These are phyloP conservation scores for Serendipita sp. DNA, from an alignment of 1,284 basidiomycete species.

Conservation along the genomic window DNA sequence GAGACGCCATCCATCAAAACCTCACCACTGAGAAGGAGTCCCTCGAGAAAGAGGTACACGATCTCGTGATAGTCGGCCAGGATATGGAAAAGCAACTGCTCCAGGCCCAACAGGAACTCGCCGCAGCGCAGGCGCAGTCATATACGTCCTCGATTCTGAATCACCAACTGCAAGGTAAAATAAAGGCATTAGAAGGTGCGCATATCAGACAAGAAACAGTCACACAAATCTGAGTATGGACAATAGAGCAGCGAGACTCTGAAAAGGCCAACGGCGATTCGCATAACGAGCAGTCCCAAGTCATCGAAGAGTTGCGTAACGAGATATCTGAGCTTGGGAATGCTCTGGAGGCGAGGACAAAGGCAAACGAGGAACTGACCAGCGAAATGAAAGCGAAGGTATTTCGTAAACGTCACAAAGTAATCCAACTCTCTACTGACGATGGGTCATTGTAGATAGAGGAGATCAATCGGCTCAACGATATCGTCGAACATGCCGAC, in stretches of 20 bases:
- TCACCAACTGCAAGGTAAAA: neutral
- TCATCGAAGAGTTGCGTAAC: neutral
- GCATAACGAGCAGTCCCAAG: neutral
- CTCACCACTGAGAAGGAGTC: neutral
- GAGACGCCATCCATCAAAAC: neutral
- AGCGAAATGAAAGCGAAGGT: neutral
- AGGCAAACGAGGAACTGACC: neutral
- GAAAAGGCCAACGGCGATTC: neutral
- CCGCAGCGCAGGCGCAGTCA: neutral
- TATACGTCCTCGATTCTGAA: neutral
- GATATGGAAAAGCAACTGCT: neutral
- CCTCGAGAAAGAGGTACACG: neutral
- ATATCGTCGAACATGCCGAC: neutral
- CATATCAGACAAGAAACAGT: neutral
- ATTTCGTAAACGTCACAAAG: neutral
- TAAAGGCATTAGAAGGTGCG: neutral
- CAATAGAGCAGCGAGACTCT: neutral
- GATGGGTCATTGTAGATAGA: neutral
- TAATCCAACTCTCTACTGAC: neutral
- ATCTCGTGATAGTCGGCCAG: neutral
- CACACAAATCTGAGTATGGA: neutral
- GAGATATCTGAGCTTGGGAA: neutral
- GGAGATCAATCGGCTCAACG: neutral
- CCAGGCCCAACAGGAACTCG: neutral
- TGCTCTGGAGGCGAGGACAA: neutral